Base-by-base conservation (phyloP, 2,329 filamentous ascomycete species). In the Akanthomyces uredinophilus region DNA sequence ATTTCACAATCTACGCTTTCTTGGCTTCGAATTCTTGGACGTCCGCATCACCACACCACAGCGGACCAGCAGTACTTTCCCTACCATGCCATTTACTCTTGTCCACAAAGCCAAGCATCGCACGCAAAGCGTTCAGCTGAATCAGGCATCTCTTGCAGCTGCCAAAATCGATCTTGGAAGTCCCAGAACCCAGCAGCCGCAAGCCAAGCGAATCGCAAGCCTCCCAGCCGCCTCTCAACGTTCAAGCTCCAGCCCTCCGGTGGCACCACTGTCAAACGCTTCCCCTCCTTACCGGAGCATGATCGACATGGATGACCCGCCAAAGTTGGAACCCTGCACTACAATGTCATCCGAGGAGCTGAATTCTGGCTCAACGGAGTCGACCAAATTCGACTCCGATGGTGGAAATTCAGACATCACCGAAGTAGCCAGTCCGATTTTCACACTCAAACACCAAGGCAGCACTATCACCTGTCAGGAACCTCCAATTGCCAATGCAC, bases 251-350 rank as follows among this genome's bases (percentile, higher is more conserved):
- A 56, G 58, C 20, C 61, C 63, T 22, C 37, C 60, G n/a, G 43
- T 65, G 3, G 55, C 66, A 10, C 60, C 58, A 41, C 49, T 65
- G 2, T 61, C 66, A 22, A 57, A 58, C 54, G 68, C 66, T 5
- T 61, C 69, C 41, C 37, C 66, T 7, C 74, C 75, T 49, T 82
- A 78, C 66, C 77, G 79, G 63, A 85, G 81, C 70, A 82, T 85
- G 82, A 74, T 84, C 22, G 78, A 82, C 51, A 73, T 84, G 20
- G 81, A 82, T 50, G 75, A 77, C 32, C 76, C 78, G 2, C 80
- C 81, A 14, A 79, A 66, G 63, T 72, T 83, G 27, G 74, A 72
- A 8, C 73, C 77, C 5, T 71, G 76, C 65, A 75, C 75, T 57
- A 76, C 77, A 39, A 74, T 82, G 65, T 75, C 75, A 13, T 81